Evolutionary conservation across 164 flowering plant genomes (phyloP).

Genomic region (Cinnamomum micranthum): DNA sequence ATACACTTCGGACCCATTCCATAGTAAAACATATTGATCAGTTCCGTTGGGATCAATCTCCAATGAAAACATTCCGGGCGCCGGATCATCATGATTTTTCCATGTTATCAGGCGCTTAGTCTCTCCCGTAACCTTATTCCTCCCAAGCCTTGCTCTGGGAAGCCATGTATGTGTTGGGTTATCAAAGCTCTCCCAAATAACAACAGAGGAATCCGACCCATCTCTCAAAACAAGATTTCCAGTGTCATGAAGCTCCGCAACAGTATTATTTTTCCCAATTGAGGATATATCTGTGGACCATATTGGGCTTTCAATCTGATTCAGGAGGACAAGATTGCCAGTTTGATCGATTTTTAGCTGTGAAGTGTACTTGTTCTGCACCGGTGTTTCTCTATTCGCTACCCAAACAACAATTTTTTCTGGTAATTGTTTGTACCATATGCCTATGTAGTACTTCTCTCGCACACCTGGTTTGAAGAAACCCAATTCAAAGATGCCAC

Average conservation of each 20-base stretch:
- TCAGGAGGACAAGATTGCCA: conserved; percentile 11
- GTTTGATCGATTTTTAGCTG: conserved; percentile 14
- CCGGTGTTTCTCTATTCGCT: conserved; percentile 21
- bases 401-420: conserved; percentile 23
- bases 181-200: conserved; percentile 9
- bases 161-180: neutral
- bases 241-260: neutral
- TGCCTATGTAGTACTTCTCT: conserved; percentile 23
- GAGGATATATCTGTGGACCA: conserved; percentile 7
- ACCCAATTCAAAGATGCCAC: conserved; percentile 23
- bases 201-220: neutral
- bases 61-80: neutral
- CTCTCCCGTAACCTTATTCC: neutral
- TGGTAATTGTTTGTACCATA: conserved; percentile 18
- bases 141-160: neutral
- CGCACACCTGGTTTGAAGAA: conserved; percentile 28
- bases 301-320: neutral
- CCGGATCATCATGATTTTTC: neutral
- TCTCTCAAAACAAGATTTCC: conserved; percentile 8
- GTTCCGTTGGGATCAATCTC: neutral
- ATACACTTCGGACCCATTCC: neutral
- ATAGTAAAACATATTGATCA: no score
- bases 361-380: conserved; percentile 2
- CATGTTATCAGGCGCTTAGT: neutral
- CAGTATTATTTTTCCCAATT: neutral